Evolutionary conservation across 345 rosid species (phyloP).

Genomic region (Aquilaria yunnanensis): DNA sequence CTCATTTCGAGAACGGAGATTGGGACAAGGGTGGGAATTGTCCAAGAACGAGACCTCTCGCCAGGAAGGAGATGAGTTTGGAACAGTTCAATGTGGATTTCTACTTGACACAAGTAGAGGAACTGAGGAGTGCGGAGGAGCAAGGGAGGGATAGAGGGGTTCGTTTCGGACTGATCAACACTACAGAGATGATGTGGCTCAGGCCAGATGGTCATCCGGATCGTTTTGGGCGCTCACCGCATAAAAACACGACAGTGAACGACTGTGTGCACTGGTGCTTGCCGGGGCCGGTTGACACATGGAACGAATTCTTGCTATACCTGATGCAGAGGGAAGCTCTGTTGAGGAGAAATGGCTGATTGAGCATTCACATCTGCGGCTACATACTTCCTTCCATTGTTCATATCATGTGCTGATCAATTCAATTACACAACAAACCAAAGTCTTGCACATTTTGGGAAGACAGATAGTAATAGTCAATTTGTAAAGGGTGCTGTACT

Average conservation of each 20-base stretch:
- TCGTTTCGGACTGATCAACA: constrained; percentile 30
- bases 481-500: neutral
- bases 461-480: neutral
- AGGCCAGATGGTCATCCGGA: constrained; percentile 67
- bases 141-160: constrained; percentile 32
- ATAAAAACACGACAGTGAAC: constrained; percentile 20
- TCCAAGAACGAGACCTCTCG: constrained; percentile 39
- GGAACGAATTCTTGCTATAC: constrained; percentile 66
- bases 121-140: constrained; percentile 30
- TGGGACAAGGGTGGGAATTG: constrained; percentile 76
- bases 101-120: constrained; percentile 39
- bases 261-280: constrained; percentile 93
- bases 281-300: constrained; percentile 70
- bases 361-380: neutral
- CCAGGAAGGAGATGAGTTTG: constrained; percentile 35
- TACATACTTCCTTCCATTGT: neutral
- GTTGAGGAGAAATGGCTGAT: constrained; percentile 12
- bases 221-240: constrained; percentile 22
- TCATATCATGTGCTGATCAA: neutral
- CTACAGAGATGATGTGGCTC: constrained; percentile 48
- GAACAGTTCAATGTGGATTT: constrained; percentile 37
- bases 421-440: neutral
- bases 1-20: constrained; percentile 57
- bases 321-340: constrained; percentile 35
- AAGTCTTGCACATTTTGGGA: neutral